Evolutionary conservation across 495 filamentous ascomycete species (phyloP).

Genomic region (Trichoderma orchidacearum): DNA sequence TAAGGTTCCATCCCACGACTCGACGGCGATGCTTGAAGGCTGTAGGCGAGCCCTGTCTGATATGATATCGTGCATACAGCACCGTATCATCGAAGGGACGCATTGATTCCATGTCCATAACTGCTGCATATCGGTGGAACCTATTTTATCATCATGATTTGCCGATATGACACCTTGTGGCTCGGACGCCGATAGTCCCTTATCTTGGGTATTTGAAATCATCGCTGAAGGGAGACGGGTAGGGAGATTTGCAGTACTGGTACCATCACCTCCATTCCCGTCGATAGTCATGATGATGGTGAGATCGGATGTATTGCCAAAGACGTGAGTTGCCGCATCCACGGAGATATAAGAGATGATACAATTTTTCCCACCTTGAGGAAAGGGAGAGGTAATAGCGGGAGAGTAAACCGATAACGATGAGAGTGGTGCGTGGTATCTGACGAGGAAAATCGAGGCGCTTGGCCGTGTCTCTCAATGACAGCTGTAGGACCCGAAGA

Average conservation of each 20-base stretch:
- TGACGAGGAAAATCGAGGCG: no score
- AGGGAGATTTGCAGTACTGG: background rate
- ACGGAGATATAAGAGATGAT: no score
- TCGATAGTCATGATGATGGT: background rate
- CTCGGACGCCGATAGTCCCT: background rate
- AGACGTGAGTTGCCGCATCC: no score
- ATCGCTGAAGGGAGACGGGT: background rate
- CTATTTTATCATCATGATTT: background rate
- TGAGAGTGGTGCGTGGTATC: no score
- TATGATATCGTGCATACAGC: conserved; percentile 27
- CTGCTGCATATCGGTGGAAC: conserved; percentile 12
- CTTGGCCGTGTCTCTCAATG: no score
- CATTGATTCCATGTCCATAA: conserved; percentile 27
- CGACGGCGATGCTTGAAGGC: conserved; percentile 18
- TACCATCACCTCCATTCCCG: background rate
- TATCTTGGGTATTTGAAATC: background rate
- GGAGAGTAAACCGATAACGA: no score
- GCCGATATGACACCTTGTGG: background rate
- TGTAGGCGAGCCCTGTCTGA: conserved; percentile 12
- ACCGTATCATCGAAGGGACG: conserved; percentile 19
- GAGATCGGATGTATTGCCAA: no score
- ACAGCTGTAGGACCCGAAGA: no score
- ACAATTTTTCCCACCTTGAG: no score
- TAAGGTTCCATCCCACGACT: conserved; percentile 45
- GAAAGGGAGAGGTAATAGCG: no score